Evolutionary conservation across 306 rosid species (phyloP), one percentile per base, ranked within the genome.

Genomic region (Lupinus albus): DNA sequence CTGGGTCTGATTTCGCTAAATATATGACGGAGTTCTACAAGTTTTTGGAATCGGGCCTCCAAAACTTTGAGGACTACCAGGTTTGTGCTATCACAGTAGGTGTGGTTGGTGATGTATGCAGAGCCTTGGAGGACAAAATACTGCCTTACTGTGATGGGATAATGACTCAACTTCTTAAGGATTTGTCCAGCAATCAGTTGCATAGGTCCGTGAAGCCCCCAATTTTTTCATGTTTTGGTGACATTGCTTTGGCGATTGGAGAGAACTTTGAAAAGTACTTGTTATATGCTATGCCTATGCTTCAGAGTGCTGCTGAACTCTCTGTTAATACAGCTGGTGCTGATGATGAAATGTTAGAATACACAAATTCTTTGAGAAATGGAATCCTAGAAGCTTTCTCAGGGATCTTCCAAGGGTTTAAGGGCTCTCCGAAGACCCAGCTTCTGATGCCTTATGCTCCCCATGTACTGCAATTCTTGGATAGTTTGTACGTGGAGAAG

Each of bases 171-270:
- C 98, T 92, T 42, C 95, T 92, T 50, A 92, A 87, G 85, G 87
- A 92, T 76, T 73, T 92, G 76, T 92, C 98, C 6, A 92, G 95
- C 66, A 88, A 92, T 76, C 98, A 89, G 79, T 58, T 89, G 84
- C 98, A 92, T 71, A 84, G 96, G 33, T 89, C 98, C 10, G 98
- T 92, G 57, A 92, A 92, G 81, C 98, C 98, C 66, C 98, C 96
- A 0, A 92, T 92, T 56, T 89, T 92, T 88, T 92, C 98, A 44
- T 84, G 95, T 79, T 89, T 89, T 83, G 98, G 98, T 7, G 98
- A 92, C 81, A 82, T 92, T 74, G 96, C 98, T 54, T 82, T 92
- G 86, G 96, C 95, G 15, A 89, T 92, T 60, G 96, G 98, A 47
- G 98, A 92, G 61, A 84, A 85, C 80, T 89, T 89, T 17, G 98